phyloP scores from a whole-genome alignment of 1,284 basidiomycete genomes.

The Malassezia restricta region DNA sequence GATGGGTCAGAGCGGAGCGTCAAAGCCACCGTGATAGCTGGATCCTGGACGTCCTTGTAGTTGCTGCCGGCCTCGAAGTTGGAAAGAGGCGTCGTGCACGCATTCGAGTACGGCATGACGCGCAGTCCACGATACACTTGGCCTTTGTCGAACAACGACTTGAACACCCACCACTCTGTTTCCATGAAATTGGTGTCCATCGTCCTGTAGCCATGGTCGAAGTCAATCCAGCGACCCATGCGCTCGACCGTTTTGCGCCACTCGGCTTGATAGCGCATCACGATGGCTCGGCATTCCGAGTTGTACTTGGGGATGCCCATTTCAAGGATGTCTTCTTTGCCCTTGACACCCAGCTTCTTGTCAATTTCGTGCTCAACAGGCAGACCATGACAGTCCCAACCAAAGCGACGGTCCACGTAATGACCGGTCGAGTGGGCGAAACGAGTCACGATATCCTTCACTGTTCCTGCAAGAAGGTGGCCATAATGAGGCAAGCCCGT shows the following conservation, averaged over 20 bases:
- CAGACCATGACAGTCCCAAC: slow-evolving; percentile 98
- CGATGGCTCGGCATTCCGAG: slow-evolving; percentile 86
- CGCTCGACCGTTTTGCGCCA: slow-evolving; percentile 91
- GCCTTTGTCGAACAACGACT: slow-evolving; percentile 78
- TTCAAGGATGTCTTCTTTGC: slow-evolving; percentile 81
- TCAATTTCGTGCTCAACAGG: slow-evolving; percentile 99
- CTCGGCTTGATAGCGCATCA: slow-evolving; percentile 90
- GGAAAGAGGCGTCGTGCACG: slow-evolving; percentile 86
- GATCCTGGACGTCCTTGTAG: slow-evolving; percentile 89
- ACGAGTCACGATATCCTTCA: slow-evolving; percentile 97
- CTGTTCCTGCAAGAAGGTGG: slow-evolving; percentile 55
- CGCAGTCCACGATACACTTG: slow-evolving; percentile 83
- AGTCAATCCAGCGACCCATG: slow-evolving; percentile 99
- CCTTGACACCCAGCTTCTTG: slow-evolving; percentile 83
- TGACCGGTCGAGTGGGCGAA: slow-evolving; percentile 86
- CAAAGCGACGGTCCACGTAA: slow-evolving; percentile 89
- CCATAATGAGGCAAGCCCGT: slow-evolving; percentile 96
- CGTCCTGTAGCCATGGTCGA: slow-evolving; percentile 98
- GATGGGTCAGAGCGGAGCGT: slow-evolving; percentile 80
- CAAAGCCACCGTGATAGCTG: slow-evolving; percentile 84
- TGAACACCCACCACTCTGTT: slow-evolving; percentile 99
- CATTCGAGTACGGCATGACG: slow-evolving; percentile 98
- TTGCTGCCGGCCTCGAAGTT: slow-evolving; percentile 94
- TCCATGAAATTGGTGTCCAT: slow-evolving; percentile 92
- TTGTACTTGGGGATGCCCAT: slow-evolving; percentile 99